Base-by-base conservation (phyloP, 192 early-diverging fungal species). In the Podila clonocystis region DNA sequence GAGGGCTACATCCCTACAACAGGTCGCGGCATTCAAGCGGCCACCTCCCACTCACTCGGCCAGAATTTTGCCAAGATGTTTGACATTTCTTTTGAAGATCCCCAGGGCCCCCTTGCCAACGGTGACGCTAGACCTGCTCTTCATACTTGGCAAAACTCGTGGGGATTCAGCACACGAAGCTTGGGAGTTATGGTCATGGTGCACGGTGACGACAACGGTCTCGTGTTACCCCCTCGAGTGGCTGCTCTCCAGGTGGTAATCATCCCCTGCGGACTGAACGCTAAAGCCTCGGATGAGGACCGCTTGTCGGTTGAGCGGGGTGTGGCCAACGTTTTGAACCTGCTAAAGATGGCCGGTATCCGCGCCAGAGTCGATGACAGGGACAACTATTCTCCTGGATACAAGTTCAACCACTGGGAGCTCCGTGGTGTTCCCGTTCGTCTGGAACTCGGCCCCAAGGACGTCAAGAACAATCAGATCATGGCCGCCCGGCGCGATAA, bases 41-140 rank as follows among this genome's bases (percentile, higher is more conserved):
- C 93, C 55, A 99, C 98, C 9, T 98, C 97, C 67, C 98, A 99
- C 88, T 95, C 93, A 73, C 88, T 99, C 75, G 98, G 98, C n/a
- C 97, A 99, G 89, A 99, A 99, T 91, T 99, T 99, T 83, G 92
- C 96, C 58, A 99, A 97, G 84, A 99, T 99, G 98, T 99, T 99
- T 84, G 90, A 95, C 75, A 95, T 99, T 60, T 84, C 91, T 11
- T 89, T 98, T 41, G 95, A 98, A 84, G 94, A 96, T 75, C 95
- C 96, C 67, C 89, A 89, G 41, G 86, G 87, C 22, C 75, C 83
- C 45, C 66, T 79, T 13, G 70, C 70, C 20, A 86, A 83, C 19
- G 74, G 84, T 30, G 88, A 89, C 67, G 89, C 88, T 64, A 86
- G 88, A 69, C 88, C 87, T 67, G 91, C 95, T 82, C 84, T 91